Evolutionary conservation across 495 filamentous ascomycete genomes (phyloP).

Genomic region (Aspergillus sclerotiicarbonarius): DNA sequence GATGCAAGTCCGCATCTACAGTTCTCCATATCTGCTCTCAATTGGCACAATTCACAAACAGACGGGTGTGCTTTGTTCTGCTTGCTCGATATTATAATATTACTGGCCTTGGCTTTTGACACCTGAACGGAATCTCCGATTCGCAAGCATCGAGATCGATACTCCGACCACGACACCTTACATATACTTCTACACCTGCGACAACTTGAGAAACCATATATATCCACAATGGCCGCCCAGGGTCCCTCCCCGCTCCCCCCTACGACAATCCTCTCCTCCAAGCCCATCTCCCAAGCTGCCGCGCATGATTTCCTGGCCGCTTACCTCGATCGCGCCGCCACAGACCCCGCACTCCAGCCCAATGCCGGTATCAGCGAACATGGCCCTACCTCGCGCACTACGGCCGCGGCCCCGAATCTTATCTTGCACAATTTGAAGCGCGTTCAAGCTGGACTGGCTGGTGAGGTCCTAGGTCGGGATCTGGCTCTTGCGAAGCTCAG

Average conservation of each 20-base stretch:
- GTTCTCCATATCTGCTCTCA: background rate
- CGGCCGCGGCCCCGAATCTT: conserved; percentile 53
- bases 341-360: conserved; percentile 63
- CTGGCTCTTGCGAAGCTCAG: conserved; percentile 40
- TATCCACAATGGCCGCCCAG: conserved; percentile 37
- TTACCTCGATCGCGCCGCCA: conserved; percentile 56
- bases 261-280: conserved; percentile 41
- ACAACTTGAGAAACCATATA: background rate
- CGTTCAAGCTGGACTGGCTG: conserved; percentile 61
- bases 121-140: background rate
- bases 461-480: conserved; percentile 55
- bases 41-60: background rate
- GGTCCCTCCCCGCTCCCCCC: conserved; percentile 48
- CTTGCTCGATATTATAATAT: background rate
- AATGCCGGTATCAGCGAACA: conserved; percentile 60
- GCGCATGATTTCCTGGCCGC: conserved; percentile 56
- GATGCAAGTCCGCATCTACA: conserved; percentile 6
- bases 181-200: background rate
- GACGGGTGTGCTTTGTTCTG: background rate
- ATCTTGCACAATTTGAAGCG: conserved; percentile 64
- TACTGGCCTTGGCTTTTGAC: background rate
- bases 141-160: background rate
- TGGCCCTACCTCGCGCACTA: conserved; percentile 54
- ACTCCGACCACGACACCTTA: background rate
- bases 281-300: conserved; percentile 45